These are phyloP conservation scores for Craspedostauros australis DNA, from an alignment of 108 stramenopile genomes.

Conservation along the genomic window DNA sequence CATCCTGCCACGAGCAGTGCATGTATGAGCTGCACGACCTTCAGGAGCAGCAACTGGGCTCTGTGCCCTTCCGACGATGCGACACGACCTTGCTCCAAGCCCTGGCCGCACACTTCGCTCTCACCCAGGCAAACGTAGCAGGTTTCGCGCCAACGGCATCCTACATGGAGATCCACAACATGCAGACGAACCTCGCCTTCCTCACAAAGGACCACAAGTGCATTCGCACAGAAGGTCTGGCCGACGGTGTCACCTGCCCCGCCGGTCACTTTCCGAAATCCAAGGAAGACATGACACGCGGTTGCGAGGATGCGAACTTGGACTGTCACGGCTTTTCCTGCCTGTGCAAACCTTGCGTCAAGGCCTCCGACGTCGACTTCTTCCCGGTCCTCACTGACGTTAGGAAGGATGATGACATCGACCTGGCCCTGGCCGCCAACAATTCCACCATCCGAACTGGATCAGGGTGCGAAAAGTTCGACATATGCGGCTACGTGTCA, in stretches of 20 bases:
- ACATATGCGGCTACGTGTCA: conserved; percentile 1
- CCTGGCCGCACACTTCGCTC: not conserved
- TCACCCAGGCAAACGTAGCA: not conserved
- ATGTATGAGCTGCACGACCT: not conserved
- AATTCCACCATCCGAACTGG: not conserved
- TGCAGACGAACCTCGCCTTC: conserved; percentile 13
- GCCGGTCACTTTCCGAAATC: conserved; percentile 3
- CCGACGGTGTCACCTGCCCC: conserved; percentile 11
- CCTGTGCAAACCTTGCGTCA: conserved; percentile 11
- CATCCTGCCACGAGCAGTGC: no score
- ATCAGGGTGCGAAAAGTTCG: conserved; percentile 7
- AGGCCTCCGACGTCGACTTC: conserved; percentile 14
- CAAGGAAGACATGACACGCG: not conserved
- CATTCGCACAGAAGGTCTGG: not conserved
- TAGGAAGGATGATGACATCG: not conserved
- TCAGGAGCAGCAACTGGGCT: no score
- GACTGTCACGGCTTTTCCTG: conserved; percentile 8
- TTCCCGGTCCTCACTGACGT: not conserved
- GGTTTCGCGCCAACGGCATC: conserved; percentile 6
- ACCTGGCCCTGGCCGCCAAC: not conserved
- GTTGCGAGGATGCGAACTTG: conserved; percentile 5
- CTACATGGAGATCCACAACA: conserved; percentile 18
- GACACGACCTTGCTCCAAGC: not conserved
- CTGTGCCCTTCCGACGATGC: no score
- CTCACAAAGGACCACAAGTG: not conserved